A percentile compares a stretch with the other conserved stretches of the same genome.
Conservation (phyloP, 192 early-diverging fungal species). For the Phycomyces blakesleeanus region DNA sequence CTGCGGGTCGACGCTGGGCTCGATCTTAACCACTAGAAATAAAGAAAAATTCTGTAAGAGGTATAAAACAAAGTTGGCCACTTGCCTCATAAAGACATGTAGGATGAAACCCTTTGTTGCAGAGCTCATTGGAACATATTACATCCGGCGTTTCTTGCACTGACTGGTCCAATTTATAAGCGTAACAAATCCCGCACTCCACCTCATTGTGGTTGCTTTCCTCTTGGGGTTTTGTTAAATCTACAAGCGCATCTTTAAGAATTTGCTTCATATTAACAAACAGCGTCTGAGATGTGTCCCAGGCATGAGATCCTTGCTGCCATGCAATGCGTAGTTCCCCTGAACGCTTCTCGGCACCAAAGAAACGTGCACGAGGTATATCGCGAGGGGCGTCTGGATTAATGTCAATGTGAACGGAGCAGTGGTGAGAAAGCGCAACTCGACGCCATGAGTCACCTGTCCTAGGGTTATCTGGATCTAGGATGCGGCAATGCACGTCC, state of each 20-base stretch:
- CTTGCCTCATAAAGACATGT: conserved; percentile 20
- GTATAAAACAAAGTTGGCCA: not conserved
- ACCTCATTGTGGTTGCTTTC: conserved; percentile 2
- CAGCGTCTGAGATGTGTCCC: not conserved
- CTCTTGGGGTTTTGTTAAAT: not conserved
- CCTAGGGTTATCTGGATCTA: conserved; percentile 15
- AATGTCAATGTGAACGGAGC: conserved; percentile 18
- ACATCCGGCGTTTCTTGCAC: conserved; percentile 2
- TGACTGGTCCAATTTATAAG: conserved; percentile 16
- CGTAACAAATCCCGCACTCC: conserved; percentile 32
- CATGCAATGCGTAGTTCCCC: not conserved
- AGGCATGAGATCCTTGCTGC: not conserved
- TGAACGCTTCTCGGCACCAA: conserved; percentile 13
- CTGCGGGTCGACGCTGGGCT: conserved; percentile 14
- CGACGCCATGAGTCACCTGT: conserved; percentile 12
- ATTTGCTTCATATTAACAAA: not conserved
- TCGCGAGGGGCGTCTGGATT: conserved; percentile 2
- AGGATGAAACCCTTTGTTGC: conserved; percentile 16
- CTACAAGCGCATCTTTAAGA: not conserved
- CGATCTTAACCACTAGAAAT: conserved; percentile 16
- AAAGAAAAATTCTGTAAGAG: not conserved
- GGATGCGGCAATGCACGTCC: conserved; percentile 5
- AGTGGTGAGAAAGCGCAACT: conserved; percentile 16
- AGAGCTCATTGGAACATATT: conserved; percentile 14
- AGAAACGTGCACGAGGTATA: conserved; percentile 10